A percentile compares a stretch with the other conserved stretches of the same genome.
Conservation (phyloP, 768 basidiomycete genomes). For the Leccinum rimulosum region DNA sequence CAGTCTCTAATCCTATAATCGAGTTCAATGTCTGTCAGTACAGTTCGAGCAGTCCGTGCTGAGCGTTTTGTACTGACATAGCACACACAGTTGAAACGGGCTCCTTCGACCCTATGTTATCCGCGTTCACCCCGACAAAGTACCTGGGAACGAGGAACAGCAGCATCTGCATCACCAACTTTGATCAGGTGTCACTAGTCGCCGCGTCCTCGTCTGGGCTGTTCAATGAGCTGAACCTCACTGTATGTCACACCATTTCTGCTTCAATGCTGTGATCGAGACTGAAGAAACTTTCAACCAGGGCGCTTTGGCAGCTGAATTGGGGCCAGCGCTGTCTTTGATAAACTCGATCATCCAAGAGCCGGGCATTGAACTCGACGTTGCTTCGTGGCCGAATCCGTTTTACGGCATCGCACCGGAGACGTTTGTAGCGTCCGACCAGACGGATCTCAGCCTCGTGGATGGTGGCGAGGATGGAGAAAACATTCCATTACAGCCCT, state of each 20-base stretch:
- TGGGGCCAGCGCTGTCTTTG: conserved; percentile 14
- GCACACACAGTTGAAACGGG: conserved; percentile 36
- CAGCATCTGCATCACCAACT: conserved; percentile 33
- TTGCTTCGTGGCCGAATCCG: conserved; percentile 36
- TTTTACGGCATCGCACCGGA: conserved; percentile 35
- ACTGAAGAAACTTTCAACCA: conserved; percentile 4
- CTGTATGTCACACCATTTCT: conserved; percentile 18
- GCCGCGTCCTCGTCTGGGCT: conserved; percentile 41
- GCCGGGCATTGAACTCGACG: conserved; percentile 26
- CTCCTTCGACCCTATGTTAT: conserved; percentile 41
- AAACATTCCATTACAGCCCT: conserved; percentile 48
- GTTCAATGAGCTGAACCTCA: conserved; percentile 32
- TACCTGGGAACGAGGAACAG: conserved; percentile 42
- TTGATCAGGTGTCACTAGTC: conserved; percentile 35
- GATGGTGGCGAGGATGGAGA: conserved; percentile 45
- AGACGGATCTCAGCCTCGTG: conserved; percentile 33
- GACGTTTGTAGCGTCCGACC: conserved; percentile 34
- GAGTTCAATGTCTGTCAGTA: conserved; percentile 37
- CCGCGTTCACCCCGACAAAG: conserved; percentile 45
- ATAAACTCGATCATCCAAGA: conserved; percentile 26
- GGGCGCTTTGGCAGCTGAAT: conserved; percentile 8
- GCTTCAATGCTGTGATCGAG: background rate
- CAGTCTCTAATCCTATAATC: conserved; percentile 32
- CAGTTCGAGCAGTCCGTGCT: background rate
- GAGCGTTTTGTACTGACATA: background rate